Base-by-base conservation (phyloP, 176 grass and related monocot species). In the Bolboschoenus planiculmis region DNA sequence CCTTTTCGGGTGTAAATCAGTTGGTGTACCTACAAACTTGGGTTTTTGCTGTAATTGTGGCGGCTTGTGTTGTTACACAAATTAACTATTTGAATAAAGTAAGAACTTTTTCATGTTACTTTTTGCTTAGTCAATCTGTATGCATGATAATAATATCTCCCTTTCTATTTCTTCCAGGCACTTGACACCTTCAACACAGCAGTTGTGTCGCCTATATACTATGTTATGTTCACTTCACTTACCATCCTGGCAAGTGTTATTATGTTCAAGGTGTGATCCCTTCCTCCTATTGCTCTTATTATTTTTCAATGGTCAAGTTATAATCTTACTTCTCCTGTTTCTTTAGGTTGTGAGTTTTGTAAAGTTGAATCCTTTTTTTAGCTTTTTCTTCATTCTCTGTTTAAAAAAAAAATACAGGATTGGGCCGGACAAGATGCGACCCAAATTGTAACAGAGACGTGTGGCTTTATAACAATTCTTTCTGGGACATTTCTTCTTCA, bases 71-170 rank as follows among this genome's bases (percentile, higher is more conserved):
- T 81, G 86, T 90, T 86, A 97, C 91, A 44, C 94, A 94, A 67
- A 97, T 97, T 80, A 97, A 97, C 85, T 97, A 97, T 85, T 78
- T 97, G 82, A 94, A 97, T 80, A 97, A 94, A 88, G 91, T 94
- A 86, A 82, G 7, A 21, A 0, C 51, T 53, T 77, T 18, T 8
- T 33, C 11, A 8, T 18, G 1, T 16, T 51, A 20, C 10, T 31
- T 33, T 15, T 33, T 76, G 31, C 7, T 30, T 6, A 2, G 0
- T 2, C 23, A 51, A 34, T 77, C 14, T 33, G 72, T 30, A 34
- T 29, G 42, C 43, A 30, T 51, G 24, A 77, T 33, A 53, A 30
- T 50, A 31, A 76, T 77, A 18, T 51, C 1, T 33, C 46, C 13
- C 14, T 6, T 31, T 16, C 26, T 51, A 21, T 77, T 76, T 77